These are phyloP conservation scores for Auriscalpium microsporum DNA, from an alignment of 768 basidiomycete species.

Conservation along the genomic window DNA sequence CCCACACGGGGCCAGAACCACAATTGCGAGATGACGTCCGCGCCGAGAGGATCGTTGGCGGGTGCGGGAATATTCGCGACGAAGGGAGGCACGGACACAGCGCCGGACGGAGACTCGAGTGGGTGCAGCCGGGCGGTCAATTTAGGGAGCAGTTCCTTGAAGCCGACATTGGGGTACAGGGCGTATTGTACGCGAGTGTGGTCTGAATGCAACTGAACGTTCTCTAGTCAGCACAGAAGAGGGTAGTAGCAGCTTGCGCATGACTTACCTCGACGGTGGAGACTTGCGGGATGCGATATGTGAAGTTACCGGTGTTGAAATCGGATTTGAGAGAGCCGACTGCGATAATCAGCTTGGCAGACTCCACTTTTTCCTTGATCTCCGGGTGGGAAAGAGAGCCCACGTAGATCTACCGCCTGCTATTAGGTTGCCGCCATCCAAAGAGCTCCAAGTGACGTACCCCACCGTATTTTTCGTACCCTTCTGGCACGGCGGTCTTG, in stretches of 20 bases:
- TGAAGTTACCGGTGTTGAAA: constrained; percentile 87
- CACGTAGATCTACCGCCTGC: constrained; percentile 51
- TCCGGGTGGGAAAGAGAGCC: constrained; percentile 61
- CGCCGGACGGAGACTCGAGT: constrained; percentile 30
- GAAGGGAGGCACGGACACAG: constrained; percentile 38
- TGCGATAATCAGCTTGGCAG: constrained; percentile 65
- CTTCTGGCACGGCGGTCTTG: constrained; percentile 67
- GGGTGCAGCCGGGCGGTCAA: constrained; percentile 47
- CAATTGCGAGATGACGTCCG: constrained; percentile 56
- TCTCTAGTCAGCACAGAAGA: background rate
- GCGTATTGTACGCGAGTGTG: constrained; percentile 60
- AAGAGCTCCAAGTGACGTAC: constrained; percentile 33
- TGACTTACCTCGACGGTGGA: constrained; percentile 53
- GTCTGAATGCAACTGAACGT: constrained; percentile 62
- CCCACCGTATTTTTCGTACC: constrained; percentile 67
- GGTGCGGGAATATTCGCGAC: constrained; percentile 31
- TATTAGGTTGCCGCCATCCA: background rate
- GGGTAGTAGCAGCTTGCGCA: background rate
- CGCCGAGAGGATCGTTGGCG: constrained; percentile 28
- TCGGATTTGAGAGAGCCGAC: constrained; percentile 66
- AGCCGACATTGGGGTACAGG: constrained; percentile 55
- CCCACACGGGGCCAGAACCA: constrained; percentile 81
- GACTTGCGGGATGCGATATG: constrained; percentile 54
- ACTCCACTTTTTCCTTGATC: constrained; percentile 66
- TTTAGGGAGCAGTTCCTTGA: constrained; percentile 71